Percentiles rank a stretch among this genome's conserved stretches.
Evolutionary conservation across 2,329 filamentous ascomycete genomes (phyloP).

Genomic region (Ceratocystis destructans): DNA sequence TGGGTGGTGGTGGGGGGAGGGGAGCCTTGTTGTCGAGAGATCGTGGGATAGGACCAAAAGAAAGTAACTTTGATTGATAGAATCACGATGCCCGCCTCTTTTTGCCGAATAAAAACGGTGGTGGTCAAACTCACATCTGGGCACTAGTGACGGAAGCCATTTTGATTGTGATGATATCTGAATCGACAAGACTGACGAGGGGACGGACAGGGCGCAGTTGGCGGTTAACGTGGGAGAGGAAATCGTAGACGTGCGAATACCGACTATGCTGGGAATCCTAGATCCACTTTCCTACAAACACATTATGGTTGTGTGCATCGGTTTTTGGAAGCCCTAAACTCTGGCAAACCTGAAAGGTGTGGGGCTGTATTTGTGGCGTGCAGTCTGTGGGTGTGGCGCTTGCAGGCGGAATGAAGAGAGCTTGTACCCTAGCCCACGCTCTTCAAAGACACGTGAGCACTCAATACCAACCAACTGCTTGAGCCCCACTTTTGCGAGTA

Average conservation of each 20-base stretch:
- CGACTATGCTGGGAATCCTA: constrained; percentile 18
- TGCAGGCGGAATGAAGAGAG: not conserved
- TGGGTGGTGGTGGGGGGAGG: not conserved
- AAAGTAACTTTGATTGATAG: not conserved
- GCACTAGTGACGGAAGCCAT: constrained; percentile 20
- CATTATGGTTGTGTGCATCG: constrained; percentile 18
- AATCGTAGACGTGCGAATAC: constrained; percentile 18
- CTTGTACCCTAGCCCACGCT: not conserved
- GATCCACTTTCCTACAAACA: constrained; percentile 19
- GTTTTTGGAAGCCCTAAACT: constrained; percentile 11
- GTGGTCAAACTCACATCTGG: constrained; percentile 19
- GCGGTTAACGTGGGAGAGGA: constrained; percentile 19
- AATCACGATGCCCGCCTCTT: constrained; percentile 17
- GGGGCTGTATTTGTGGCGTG: constrained; percentile 6
- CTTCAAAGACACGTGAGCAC: no score
- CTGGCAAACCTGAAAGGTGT: not conserved
- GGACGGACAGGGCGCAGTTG: constrained; percentile 17
- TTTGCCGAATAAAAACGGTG: constrained; percentile 4
- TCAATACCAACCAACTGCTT: no score
- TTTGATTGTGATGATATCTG: constrained; percentile 20
- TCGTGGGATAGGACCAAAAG: not conserved
- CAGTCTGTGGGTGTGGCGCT: constrained; percentile 9
- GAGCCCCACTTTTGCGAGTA: not conserved
- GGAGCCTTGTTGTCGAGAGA: not conserved
- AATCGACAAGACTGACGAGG: constrained; percentile 19